Evolutionary conservation across 257 asterid species (phyloP).

Genomic region (Solanum okadae): DNA sequence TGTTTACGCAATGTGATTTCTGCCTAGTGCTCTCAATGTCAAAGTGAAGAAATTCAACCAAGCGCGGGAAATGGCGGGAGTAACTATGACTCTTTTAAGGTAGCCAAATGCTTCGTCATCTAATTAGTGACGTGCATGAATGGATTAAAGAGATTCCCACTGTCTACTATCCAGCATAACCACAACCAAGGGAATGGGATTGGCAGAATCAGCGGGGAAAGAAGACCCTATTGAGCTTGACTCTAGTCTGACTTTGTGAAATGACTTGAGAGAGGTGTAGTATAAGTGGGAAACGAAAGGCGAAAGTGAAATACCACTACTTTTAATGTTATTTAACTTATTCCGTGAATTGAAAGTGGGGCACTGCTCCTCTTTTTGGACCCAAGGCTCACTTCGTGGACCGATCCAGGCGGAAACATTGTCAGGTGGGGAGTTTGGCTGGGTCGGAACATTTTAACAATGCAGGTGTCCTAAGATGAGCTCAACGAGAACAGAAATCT

Average conservation of each 20-base stretch:
- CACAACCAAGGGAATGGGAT: too few relatives aligned
- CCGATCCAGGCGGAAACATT: accelerated
- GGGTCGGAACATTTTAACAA: background rate
- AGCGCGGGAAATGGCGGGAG: conserved; percentile 21
- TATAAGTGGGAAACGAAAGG: too few relatives aligned
- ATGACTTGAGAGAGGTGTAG: too few relatives aligned
- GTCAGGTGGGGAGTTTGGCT: background rate
- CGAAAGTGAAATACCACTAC: too few relatives aligned
- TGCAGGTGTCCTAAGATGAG: too few relatives aligned
- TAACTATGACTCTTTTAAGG: conserved; percentile 49
- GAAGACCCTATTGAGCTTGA: background rate
- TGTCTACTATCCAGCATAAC: too few relatives aligned
- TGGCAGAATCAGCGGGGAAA: background rate
- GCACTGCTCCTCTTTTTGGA: too few relatives aligned
- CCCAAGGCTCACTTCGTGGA: background rate
- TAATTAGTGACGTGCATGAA: conserved; percentile 27
- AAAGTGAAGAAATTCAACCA: background rate
- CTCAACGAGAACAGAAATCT: too few relatives aligned
- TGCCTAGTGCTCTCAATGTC: conserved; percentile 33
- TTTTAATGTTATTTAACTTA: too few relatives aligned
- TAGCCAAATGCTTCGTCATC: conserved; percentile 49
- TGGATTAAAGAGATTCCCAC: too few relatives aligned
- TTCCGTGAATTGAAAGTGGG: too few relatives aligned
- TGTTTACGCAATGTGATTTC: conserved; percentile 58
- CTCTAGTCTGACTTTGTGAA: background rate